phyloP scores from a whole-genome alignment of 768 basidiomycete genomes.

The Suillus hirtellus region DNA sequence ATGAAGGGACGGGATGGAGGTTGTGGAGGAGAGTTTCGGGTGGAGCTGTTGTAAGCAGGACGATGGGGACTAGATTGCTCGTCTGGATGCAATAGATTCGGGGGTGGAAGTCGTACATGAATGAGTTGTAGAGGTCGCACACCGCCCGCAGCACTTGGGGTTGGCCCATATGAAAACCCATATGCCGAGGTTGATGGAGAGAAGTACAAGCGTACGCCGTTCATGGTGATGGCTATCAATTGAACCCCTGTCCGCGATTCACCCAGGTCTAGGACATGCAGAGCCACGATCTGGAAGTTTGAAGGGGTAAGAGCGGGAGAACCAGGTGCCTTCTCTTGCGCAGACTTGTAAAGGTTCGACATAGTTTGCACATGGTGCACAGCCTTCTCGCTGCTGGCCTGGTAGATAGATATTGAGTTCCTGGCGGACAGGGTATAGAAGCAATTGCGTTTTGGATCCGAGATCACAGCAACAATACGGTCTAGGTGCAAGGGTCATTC shows the following conservation, averaged over 20 bases:
- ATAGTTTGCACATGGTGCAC: constrained; percentile 75
- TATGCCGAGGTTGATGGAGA: constrained; percentile 50
- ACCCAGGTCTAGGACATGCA: constrained; percentile 66
- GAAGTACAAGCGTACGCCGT: constrained; percentile 86
- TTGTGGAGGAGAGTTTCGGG: constrained; percentile 44
- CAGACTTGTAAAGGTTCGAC: constrained; percentile 70
- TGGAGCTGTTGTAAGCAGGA: constrained; percentile 47
- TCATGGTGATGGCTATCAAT: constrained; percentile 78
- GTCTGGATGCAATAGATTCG: constrained; percentile 76
- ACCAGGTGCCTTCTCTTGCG: constrained; percentile 80
- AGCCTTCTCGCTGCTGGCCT: constrained; percentile 59
- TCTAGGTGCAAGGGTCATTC: constrained; percentile 43
- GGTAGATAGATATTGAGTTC: constrained; percentile 66
- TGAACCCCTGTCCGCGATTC: constrained; percentile 74
- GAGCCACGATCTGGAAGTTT: constrained; percentile 64
- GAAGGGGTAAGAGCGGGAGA: constrained; percentile 70
- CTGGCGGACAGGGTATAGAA: constrained; percentile 77
- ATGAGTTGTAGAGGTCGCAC: constrained; percentile 57
- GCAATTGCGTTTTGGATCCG: constrained; percentile 68
- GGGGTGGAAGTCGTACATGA: constrained; percentile 80
- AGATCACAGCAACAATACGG: constrained; percentile 65
- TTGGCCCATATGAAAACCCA: constrained; percentile 49
- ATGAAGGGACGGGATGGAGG: constrained; percentile 57
- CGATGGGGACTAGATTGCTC: constrained; percentile 57
- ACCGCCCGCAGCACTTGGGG: constrained; percentile 27